Percentiles rank a stretch among this genome's conserved stretches.
Conservation (phyloP, 768 basidiomycete species). For the Hemileccinum impolitum region DNA sequence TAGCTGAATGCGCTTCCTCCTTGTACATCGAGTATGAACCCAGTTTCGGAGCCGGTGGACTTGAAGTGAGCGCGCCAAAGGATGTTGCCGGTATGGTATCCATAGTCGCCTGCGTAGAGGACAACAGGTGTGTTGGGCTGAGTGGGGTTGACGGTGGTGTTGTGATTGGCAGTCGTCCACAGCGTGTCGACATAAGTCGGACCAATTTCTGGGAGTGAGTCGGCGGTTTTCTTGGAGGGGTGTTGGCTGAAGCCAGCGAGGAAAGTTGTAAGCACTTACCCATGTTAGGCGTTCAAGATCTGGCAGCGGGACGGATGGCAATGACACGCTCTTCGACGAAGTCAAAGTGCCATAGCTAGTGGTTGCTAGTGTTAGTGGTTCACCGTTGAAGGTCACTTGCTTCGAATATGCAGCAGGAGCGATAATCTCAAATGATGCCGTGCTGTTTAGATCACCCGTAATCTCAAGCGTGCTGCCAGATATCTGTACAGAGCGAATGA, state of each 20-base stretch:
- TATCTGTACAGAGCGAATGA: conserved; percentile 39
- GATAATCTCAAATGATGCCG: conserved; percentile 44
- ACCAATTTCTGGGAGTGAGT: conserved; percentile 36
- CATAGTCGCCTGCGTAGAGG: conserved; percentile 48
- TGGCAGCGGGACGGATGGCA: conserved; percentile 19
- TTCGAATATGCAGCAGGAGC: conserved; percentile 40
- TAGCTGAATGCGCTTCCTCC: conserved; percentile 49
- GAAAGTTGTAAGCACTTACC: not conserved
- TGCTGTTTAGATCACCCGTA: conserved; percentile 43
- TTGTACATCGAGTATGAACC: conserved; percentile 37
- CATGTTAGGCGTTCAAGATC: conserved; percentile 19
- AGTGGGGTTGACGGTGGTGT: conserved; percentile 40
- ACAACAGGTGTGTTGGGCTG: conserved; percentile 38
- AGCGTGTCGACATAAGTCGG: conserved; percentile 37
- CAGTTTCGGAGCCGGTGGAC: conserved; percentile 44
- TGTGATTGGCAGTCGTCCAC: conserved; percentile 44
- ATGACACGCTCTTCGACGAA: conserved; percentile 9
- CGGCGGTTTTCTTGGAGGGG: conserved; percentile 17
- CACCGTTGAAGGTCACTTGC: conserved; percentile 43
- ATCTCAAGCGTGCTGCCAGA: conserved; percentile 38
- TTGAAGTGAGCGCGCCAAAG: conserved; percentile 51
- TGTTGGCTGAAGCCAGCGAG: conserved; percentile 1
- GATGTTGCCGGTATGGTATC: conserved; percentile 50
- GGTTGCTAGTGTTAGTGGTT: conserved; percentile 28
- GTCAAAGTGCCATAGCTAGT: conserved; percentile 44